A percentile compares a stretch with the other conserved stretches of the same genome.
phyloP scores from a whole-genome alignment of 257 asterid species.

The Nicotiana benthamiana region DNA sequence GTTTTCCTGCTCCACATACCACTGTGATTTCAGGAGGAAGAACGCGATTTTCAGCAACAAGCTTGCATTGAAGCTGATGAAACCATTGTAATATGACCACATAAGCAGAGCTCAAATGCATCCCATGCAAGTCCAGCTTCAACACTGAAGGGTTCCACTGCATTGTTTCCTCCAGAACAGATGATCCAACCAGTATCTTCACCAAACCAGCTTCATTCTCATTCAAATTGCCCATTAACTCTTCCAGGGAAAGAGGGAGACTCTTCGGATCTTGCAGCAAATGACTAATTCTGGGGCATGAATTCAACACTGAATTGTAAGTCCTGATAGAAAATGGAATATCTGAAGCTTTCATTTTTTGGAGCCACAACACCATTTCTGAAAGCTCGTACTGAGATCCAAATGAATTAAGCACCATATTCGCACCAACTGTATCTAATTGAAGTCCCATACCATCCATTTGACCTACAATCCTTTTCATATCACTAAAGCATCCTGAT shows the following conservation, averaged over 20 bases:
- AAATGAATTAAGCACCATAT: constrained; percentile 71
- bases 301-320: constrained; percentile 64
- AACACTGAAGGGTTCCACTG: constrained; percentile 46
- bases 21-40: constrained; percentile 48
- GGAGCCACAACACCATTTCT: constrained; percentile 57
- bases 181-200: constrained; percentile 40
- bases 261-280: constrained; percentile 42
- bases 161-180: constrained; percentile 41
- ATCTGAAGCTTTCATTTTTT: constrained; percentile 42
- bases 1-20: constrained; percentile 78
- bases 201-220: constrained; percentile 46
- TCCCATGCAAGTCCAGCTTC: constrained; percentile 89
- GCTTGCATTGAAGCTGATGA: constrained; percentile 34
- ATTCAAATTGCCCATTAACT: constrained; percentile 31
- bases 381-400: constrained; percentile 49
- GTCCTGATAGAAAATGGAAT: constrained; percentile 49
- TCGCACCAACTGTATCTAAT: constrained; percentile 63
- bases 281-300: constrained; percentile 42
- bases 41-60: constrained; percentile 14
- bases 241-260: constrained; percentile 48
- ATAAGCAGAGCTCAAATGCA: constrained; percentile 68
- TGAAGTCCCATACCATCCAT: constrained; percentile 56
- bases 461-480: constrained; percentile 45
- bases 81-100: constrained; percentile 77
- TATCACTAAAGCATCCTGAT: constrained; percentile 53